These are phyloP conservation scores for Barnettozyma californica DNA, from an alignment of 805 yeast species.

Conservation along the genomic window DNA sequence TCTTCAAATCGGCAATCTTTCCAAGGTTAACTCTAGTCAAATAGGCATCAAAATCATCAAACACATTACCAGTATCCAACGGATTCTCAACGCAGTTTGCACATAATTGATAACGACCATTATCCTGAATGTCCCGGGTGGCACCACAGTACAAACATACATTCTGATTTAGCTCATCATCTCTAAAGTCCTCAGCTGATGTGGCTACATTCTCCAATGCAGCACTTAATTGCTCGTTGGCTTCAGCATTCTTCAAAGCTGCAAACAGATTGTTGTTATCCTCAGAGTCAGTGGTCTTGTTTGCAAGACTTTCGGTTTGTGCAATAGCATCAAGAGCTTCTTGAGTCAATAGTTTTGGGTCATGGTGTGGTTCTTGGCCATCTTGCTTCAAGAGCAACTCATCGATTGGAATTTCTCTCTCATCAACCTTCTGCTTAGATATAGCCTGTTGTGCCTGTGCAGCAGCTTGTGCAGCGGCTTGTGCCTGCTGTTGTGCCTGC, in stretches of 20 bases:
- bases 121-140: conserved; percentile 21
- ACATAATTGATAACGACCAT: conserved; percentile 25
- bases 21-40: conserved; percentile 16
- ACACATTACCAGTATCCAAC: conserved; percentile 20
- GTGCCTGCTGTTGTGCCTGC: conserved; percentile 9
- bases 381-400: conserved; percentile 14
- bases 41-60: conserved; percentile 18
- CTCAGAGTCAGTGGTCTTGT: conserved; percentile 7
- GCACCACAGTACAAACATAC: conserved; percentile 24
- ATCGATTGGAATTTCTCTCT: conserved; percentile 15
- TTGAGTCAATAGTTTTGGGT: conserved; percentile 5
- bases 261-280: conserved; percentile 14
- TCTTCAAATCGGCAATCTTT: conserved; percentile 14
- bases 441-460: conserved; percentile 8
- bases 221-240: conserved; percentile 1
- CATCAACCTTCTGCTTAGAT: conserved; percentile 10
- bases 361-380: conserved; percentile 5
- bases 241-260: conserved; percentile 14
- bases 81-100: conserved; percentile 24
- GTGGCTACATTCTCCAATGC: neutral
- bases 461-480: conserved; percentile 9
- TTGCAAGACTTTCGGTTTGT: conserved; percentile 4
- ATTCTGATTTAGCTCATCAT: conserved; percentile 9
- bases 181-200: neutral
- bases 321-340: conserved; percentile 11